These are phyloP conservation scores for Escallonia rubra DNA, from an alignment of 129 eudicot genomes.

Conservation along the genomic window DNA sequence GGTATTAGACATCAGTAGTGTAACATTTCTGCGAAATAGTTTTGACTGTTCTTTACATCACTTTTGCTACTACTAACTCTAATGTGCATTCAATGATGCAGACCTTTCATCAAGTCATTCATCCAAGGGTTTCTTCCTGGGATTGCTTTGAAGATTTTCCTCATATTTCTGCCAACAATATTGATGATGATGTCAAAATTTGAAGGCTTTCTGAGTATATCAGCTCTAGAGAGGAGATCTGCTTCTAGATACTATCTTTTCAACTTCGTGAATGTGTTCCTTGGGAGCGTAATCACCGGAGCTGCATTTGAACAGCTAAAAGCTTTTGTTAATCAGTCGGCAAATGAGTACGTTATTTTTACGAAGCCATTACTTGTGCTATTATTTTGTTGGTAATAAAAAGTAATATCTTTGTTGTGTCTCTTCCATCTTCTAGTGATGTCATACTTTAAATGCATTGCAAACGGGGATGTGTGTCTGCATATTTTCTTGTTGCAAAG, in stretches of 20 bases:
- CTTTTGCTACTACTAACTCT: no score
- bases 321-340: constrained; percentile 59
- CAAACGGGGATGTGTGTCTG: no score
- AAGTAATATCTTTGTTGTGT: not conserved
- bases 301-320: constrained; percentile 80
- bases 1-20: no score
- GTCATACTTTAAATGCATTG: no score
- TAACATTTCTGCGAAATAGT: no score
- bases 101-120: constrained; percentile 65
- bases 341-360: constrained; percentile 50
- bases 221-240: constrained; percentile 76
- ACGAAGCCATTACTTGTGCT: not conserved
- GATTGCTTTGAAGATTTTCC: constrained; percentile 85
- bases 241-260: constrained; percentile 83
- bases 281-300: constrained; percentile 74
- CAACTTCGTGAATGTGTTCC: constrained; percentile 82
- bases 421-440: not conserved
- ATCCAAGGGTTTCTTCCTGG: constrained; percentile 91
- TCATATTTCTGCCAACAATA: constrained; percentile 74
- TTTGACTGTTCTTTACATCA: no score
- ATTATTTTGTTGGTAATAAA: not conserved
- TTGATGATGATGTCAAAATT: constrained; percentile 90
- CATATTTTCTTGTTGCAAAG: no score
- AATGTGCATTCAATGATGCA: constrained; percentile 24
- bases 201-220: constrained; percentile 77